Evolutionary conservation across 805 yeast genomes (phyloP), one percentile per base, ranked within the genome.

Genomic region (Suhomyces vadensis): DNA sequence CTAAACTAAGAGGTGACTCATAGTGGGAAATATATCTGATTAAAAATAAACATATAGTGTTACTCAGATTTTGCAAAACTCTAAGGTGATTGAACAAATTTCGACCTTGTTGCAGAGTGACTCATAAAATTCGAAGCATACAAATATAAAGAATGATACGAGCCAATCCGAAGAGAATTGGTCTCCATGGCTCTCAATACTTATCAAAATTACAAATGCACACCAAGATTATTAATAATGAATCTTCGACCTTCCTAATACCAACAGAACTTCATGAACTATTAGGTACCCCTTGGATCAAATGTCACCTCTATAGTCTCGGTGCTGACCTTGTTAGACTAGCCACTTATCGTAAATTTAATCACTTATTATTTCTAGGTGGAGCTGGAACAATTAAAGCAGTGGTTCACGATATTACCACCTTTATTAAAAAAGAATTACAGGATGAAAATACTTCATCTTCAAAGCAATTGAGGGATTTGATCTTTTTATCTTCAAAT

Each of bases 241-340:
- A 40, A 9, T 5, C 17, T 7, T 35, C 33, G 3, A 14, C 33
- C 14, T n/a, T 44, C 13, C n/a, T 40, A 9, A 44, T 47, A 9
- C 43, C 48, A 4, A 16, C 45, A 2, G 51, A 47, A 10, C 42
- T 47, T 25, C 43, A 45, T 35, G 41, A 41, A 24, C 37, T 48
- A 16, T 42, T 52, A 20, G 44, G 47, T 10, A 48, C 52, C 31
- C 54, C 67, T 4, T 65, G 67, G 69, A 44, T 63, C 33, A 54
- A 63, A 39, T 58, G 59, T 37, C 73, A 69, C 46, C 52, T 68
- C n/a, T 61, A 58, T 43, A 52, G 55, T 36, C 46, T 67, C 10
- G 75, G 75, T 5, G 56, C 58, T 27, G 73, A 69, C 41, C 55
- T 63, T 23, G 49, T 69, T 31, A 51, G 65, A 27, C 55, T 69